phyloP scores from a whole-genome alignment of 192 early-diverging fungal species.

The Entomortierella chlamydospora region DNA sequence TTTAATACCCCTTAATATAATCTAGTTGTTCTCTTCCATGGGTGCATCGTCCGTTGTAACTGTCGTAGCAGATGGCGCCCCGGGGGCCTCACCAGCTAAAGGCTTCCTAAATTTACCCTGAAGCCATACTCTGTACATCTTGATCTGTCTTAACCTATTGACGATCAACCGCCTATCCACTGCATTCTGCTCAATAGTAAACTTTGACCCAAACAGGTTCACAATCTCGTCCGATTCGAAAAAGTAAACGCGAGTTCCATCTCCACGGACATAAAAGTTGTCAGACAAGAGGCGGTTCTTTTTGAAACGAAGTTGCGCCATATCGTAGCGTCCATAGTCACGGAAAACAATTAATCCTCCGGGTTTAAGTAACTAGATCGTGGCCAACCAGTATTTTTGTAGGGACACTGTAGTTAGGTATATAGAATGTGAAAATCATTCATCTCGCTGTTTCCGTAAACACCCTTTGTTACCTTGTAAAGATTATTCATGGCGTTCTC shows the following conservation, averaged over 20 bases:
- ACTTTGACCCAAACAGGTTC: constrained; percentile 65
- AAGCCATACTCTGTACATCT: constrained; percentile 98
- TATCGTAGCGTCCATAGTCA: constrained; percentile 98
- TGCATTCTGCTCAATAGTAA: constrained; percentile 88
- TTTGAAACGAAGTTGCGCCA: constrained; percentile 98
- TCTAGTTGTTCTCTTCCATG: background rate
- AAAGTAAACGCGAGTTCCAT: constrained; percentile 96
- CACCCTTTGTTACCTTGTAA: constrained; percentile 61
- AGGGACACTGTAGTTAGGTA: no score
- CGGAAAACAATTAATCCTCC: constrained; percentile 91
- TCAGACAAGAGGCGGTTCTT: constrained; percentile 87
- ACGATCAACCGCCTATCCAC: constrained; percentile 93
- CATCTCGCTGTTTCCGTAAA: background rate
- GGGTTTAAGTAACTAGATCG: constrained; percentile 76
- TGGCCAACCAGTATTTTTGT: no score
- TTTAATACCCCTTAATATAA: background rate
- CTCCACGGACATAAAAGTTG: constrained; percentile 97
- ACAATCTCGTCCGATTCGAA: constrained; percentile 79
- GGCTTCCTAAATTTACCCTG: constrained; percentile 95
- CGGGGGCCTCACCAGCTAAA: constrained; percentile 25
- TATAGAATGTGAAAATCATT: no score
- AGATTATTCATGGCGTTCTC: constrained; percentile 84
- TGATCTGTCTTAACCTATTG: constrained; percentile 89
- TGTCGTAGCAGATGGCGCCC: constrained; percentile 13
- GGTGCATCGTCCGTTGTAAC: constrained; percentile 18